Evolutionary conservation across 2,329 filamentous ascomycete genomes (phyloP).

Genomic region (Fusarium musae): DNA sequence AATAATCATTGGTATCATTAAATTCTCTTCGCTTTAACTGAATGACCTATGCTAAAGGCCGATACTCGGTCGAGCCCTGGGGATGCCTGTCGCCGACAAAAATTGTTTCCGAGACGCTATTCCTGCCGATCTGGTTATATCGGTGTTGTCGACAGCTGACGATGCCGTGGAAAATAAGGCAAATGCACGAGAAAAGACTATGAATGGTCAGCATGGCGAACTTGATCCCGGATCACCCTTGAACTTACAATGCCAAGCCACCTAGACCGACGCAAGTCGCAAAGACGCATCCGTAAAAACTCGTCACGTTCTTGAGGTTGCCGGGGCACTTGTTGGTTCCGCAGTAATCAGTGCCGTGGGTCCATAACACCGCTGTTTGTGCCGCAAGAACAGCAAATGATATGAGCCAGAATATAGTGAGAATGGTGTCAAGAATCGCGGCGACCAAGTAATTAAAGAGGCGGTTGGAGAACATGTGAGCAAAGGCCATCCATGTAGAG

Average conservation of each 20-base stretch:
- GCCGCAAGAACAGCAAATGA: constrained; percentile 55
- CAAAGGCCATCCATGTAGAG: constrained; percentile 59
- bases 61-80: constrained; percentile 5
- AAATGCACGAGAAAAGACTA: constrained; percentile 56
- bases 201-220: not conserved
- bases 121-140: constrained; percentile 25
- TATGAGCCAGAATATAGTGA: constrained; percentile 64
- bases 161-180: constrained; percentile 55
- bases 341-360: constrained; percentile 33
- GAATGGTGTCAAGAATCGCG: constrained; percentile 61
- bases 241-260: constrained; percentile 56
- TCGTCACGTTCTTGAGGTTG: not conserved
- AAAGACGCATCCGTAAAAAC: constrained; percentile 45
- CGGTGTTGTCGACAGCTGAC: constrained; percentile 57
- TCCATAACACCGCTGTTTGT: constrained; percentile 46
- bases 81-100: not conserved
- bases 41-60: not conserved
- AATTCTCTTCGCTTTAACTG: fast-evolving
- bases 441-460: constrained; percentile 66
- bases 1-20: not conserved
- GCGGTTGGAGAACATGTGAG: constrained; percentile 53
- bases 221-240: fast-evolving
- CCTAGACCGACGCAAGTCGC: constrained; percentile 55
- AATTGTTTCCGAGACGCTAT: not conserved
- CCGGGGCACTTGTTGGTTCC: constrained; percentile 40